These are phyloP conservation scores for Aspergillus sp. DNA, from an alignment of 2,329 filamentous ascomycete genomes.

Conservation along the genomic window DNA sequence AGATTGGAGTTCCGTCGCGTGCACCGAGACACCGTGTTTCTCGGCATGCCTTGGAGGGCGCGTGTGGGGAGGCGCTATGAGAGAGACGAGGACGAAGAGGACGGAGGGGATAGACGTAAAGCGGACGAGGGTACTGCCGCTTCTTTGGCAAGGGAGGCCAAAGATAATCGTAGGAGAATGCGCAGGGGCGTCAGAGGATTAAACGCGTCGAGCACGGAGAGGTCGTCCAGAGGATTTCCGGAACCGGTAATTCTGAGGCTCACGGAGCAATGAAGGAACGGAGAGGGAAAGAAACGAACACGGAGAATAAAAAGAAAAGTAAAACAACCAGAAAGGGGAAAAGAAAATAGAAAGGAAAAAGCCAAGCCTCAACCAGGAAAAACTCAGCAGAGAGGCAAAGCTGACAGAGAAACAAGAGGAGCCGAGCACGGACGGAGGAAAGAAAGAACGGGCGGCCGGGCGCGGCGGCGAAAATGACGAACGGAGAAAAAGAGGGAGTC, in stretches of 20 bases:
- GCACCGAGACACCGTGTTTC: conserved; percentile 9
- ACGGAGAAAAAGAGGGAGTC: conserved; percentile 1
- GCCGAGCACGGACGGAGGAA: conserved; percentile 8
- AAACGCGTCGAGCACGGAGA: not conserved
- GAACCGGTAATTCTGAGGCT: not conserved
- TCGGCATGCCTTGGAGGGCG: conserved; percentile 21
- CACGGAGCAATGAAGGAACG: too few species aligned
- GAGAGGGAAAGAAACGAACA: conserved; percentile 1
- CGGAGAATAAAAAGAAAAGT: not conserved
- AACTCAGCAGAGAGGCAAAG: not conserved
- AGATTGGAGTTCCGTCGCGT: conserved; percentile 17
- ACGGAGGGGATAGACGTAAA: not conserved
- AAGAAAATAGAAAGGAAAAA: too few species aligned
- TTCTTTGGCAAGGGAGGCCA: too few species aligned
- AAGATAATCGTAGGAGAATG: too few species aligned
- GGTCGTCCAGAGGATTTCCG: not conserved
- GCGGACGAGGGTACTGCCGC: too few species aligned
- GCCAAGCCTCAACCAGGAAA: too few species aligned
- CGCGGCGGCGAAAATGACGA: conserved; percentile 7
- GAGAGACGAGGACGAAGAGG: not conserved
- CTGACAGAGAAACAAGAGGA: conserved; percentile 2
- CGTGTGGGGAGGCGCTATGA: not conserved
- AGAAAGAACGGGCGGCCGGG: conserved; percentile 10
- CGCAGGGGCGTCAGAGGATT: not conserved
- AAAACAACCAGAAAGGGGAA: too few species aligned